Conservation (phyloP, 148 eudicot genomes). For the Cornus kousa region DNA sequence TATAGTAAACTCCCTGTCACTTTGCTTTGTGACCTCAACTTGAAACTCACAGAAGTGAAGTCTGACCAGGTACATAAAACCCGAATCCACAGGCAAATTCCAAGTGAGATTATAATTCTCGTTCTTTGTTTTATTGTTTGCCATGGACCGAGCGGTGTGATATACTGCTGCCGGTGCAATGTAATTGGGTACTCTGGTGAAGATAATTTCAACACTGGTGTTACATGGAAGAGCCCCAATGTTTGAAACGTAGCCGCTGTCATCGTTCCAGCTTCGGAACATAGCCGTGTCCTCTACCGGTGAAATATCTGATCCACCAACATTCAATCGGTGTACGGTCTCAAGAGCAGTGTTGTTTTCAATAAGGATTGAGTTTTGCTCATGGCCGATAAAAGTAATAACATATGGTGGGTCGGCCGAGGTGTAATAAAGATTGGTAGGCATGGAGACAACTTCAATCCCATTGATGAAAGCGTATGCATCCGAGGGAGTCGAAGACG, state of each 20-base stretch:
- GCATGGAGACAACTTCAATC: conserved; percentile 7
- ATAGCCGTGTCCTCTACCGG: too few species aligned
- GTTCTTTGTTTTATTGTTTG: neutral
- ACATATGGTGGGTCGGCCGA: neutral
- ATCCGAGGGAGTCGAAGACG: conserved; percentile 6
- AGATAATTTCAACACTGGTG: neutral
- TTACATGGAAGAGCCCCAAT: too few species aligned
- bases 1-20: neutral
- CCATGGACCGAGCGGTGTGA: neutral
- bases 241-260: too few species aligned
- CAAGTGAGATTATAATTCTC: neutral
- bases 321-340: conserved; percentile 6
- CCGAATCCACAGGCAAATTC: neutral
- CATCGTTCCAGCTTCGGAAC: too few species aligned
- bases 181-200: neutral
- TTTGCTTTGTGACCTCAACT: neutral
- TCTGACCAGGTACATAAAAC: neutral
- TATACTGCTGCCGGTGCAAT: neutral
- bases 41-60: neutral
- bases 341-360: conserved; percentile 23
- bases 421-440: conserved; percentile 20
- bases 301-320: neutral
- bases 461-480: conserved; percentile 32
- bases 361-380: neutral
- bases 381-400: conserved; percentile 3